Conservation (phyloP, 768 basidiomycete genomes). For the Leccinum fibrillosum region DNA sequence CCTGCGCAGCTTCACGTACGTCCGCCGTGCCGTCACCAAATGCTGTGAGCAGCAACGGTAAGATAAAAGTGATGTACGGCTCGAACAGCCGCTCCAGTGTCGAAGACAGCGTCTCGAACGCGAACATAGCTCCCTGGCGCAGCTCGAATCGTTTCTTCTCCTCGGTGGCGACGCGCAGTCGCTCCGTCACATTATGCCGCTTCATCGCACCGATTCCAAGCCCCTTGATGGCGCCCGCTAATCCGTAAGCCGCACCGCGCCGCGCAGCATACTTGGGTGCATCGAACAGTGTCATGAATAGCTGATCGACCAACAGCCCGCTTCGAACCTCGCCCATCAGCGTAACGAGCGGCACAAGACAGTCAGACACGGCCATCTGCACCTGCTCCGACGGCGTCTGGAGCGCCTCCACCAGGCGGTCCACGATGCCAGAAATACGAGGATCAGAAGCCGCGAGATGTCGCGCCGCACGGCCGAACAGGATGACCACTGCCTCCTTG, state of each 20-base stretch:
- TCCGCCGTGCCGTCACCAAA: constrained; percentile 87
- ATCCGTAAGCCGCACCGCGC: constrained; percentile 96
- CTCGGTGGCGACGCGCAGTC: constrained; percentile 71
- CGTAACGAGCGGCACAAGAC: constrained; percentile 81
- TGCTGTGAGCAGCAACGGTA: constrained; percentile 76
- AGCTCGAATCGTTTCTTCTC: constrained; percentile 88
- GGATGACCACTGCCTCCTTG: constrained; percentile 92
- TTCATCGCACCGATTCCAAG: constrained; percentile 83
- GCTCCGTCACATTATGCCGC: constrained; percentile 72
- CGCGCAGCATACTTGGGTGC: constrained; percentile 86
- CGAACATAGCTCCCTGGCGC: constrained; percentile 93
- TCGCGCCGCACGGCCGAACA: constrained; percentile 88
- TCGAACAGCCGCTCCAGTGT: constrained; percentile 90
- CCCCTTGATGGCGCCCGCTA: constrained; percentile 93
- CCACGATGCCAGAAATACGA: constrained; percentile 78
- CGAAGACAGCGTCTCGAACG: constrained; percentile 85
- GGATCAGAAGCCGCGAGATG: constrained; percentile 77
- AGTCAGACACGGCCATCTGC: constrained; percentile 94
- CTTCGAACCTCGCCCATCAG: constrained; percentile 48
- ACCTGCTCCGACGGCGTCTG: constrained; percentile 96
- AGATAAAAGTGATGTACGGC: constrained; percentile 81
- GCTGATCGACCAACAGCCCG: constrained; percentile 62
- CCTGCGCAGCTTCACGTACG: constrained; percentile 91
- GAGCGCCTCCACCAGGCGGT: constrained; percentile 82
- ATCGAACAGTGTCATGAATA: constrained; percentile 75